phyloP scores from a whole-genome alignment of 2,329 filamentous ascomycete genomes.

The Aspergillus latus region DNA sequence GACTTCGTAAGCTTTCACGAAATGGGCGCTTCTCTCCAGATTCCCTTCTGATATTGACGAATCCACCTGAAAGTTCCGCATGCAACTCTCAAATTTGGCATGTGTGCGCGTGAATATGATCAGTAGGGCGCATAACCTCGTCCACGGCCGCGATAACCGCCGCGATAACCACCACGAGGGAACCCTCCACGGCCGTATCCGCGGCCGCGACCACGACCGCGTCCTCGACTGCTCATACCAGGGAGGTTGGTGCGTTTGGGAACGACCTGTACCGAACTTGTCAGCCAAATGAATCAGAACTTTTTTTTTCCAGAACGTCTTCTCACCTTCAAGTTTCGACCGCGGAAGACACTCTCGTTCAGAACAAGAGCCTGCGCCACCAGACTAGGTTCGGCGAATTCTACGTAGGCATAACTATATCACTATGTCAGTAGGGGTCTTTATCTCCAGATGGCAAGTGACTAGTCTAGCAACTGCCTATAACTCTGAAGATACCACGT shows the following conservation, averaged over 20 bases:
- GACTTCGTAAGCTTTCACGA: conserved; percentile 4
- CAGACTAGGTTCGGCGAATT: conserved; percentile 90
- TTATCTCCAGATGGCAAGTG: conserved; percentile 14
- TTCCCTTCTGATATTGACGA: conserved; percentile 7
- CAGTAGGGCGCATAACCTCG: conserved; percentile 50
- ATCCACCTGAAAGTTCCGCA: conserved; percentile 6
- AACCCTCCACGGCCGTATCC: conserved; percentile 52
- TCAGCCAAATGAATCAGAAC: conserved; percentile 17
- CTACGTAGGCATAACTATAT: conserved; percentile 92
- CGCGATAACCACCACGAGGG: conserved; percentile 60
- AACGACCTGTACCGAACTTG: conserved; percentile 58
- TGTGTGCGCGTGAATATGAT: conserved; percentile 12
- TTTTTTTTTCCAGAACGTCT: background rate
- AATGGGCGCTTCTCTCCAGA: conserved; percentile 4
- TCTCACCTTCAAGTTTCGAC: conserved; percentile 87
- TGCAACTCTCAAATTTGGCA: conserved; percentile 1
- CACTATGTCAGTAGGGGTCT: conserved; percentile 18
- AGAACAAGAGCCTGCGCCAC: conserved; percentile 91
- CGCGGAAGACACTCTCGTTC: conserved; percentile 95
- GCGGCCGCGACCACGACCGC: conserved; percentile 54
- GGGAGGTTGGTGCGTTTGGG: conserved; percentile 97
- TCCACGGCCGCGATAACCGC: conserved; percentile 50
- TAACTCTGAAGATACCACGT: conserved; percentile 42
- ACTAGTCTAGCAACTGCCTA: background rate
- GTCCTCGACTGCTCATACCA: conserved; percentile 76